These are phyloP conservation scores for Yarrowia alimentaria DNA, from an alignment of 805 yeast species.

Conservation along the genomic window DNA sequence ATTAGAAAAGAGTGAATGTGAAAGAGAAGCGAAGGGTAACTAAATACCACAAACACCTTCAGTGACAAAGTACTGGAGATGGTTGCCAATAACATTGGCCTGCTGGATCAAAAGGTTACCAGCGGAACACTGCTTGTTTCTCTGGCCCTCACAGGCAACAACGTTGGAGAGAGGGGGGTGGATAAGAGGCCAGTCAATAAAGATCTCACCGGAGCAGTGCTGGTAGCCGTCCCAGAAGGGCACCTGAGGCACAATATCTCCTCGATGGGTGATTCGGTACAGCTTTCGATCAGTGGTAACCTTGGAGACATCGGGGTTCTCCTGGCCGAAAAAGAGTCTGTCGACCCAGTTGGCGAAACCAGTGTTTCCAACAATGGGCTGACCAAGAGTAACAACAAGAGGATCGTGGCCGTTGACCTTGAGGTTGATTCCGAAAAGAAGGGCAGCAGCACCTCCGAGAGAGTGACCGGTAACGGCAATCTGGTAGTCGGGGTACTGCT, in stretches of 20 bases:
- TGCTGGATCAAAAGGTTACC: conserved; percentile 1
- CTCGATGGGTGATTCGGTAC: conserved; percentile 18
- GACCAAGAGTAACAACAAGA: conserved; percentile 17
- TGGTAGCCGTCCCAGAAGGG: conserved; percentile 24
- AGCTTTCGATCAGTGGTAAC: conserved; percentile 2
- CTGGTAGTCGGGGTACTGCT: conserved; percentile 14
- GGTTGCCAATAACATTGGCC: background rate
- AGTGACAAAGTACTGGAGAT: conserved; percentile 15
- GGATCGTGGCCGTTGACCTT: conserved; percentile 23
- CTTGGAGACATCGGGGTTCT: conserved; percentile 11
- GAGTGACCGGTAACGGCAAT: conserved; percentile 19
- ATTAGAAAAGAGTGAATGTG: too few relatives aligned
- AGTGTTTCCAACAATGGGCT: conserved; percentile 23
- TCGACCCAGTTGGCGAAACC: conserved; percentile 26
- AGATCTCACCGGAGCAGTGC: conserved; percentile 20
- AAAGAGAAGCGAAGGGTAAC: too few relatives aligned
- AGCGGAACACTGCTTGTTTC: conserved; percentile 1
- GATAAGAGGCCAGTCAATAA: conserved; percentile 6
- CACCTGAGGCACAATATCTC: conserved; percentile 18
- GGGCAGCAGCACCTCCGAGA: conserved; percentile 23
- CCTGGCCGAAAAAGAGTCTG: conserved; percentile 15
- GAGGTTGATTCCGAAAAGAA: conserved; percentile 22
- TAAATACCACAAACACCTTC: conserved; percentile 15
- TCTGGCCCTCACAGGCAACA: conserved; percentile 13
- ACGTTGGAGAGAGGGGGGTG: conserved; percentile 15